phyloP scores from a whole-genome alignment of 306 rosid genomes.

The Acacia acuminata region DNA sequence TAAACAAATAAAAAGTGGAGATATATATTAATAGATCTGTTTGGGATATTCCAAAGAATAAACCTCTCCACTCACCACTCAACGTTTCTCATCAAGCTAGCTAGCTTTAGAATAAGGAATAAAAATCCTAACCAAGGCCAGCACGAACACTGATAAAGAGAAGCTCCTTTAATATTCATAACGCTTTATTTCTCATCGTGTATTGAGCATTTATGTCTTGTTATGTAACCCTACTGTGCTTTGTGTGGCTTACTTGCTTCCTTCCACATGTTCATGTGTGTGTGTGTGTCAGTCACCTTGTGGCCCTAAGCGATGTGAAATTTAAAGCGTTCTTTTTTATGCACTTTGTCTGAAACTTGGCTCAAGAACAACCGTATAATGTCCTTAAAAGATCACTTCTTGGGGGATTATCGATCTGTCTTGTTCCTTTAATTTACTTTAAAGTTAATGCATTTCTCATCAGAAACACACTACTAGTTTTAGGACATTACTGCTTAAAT shows the following conservation, averaged over 20 bases:
- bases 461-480: background rate
- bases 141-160: background rate
- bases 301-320: background rate
- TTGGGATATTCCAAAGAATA: conserved; percentile 71
- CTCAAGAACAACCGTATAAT: background rate
- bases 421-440: background rate
- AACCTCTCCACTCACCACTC: conserved; percentile 51
- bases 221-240: background rate
- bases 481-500: background rate
- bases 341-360: background rate
- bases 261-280: background rate
- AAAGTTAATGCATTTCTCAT: background rate
- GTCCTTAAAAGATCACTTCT: background rate
- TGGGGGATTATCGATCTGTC: background rate
- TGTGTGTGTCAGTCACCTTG: background rate
- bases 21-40: background rate
- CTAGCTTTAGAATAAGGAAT: conserved; percentile 22
- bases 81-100: background rate
- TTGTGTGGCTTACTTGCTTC: background rate
- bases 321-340: background rate
- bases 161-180: background rate
- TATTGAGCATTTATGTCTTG: background rate
- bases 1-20: background rate
- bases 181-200: conserved; percentile 4
- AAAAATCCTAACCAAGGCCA: background rate